Evolutionary conservation across 768 basidiomycete genomes (phyloP).

Genomic region (Lyophyllum semitale): DNA sequence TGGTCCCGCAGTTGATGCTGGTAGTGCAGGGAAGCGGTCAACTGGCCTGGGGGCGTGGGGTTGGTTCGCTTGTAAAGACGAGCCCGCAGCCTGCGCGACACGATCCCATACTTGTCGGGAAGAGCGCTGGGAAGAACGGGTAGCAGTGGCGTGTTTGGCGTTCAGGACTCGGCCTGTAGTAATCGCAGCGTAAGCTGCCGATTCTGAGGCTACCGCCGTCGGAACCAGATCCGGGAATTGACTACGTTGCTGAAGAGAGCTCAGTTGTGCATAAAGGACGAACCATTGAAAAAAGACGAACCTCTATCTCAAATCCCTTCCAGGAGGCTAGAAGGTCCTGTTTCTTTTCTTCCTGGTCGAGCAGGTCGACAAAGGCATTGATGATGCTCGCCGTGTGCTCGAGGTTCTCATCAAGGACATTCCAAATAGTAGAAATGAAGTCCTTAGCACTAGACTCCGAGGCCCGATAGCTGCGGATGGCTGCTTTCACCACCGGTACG

Average conservation of each 20-base stretch:
- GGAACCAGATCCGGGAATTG: conserved; percentile 82
- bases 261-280: background rate
- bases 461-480: conserved; percentile 74
- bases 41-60: conserved; percentile 23
- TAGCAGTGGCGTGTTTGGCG: conserved; percentile 73
- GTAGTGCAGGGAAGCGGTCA: conserved; percentile 38
- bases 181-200: conserved; percentile 72
- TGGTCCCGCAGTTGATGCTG: conserved; percentile 12
- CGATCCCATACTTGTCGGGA: conserved; percentile 82
- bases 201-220: conserved; percentile 43
- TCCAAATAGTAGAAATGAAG: conserved; percentile 88
- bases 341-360: conserved; percentile 84
- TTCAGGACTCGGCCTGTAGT: conserved; percentile 82
- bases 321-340: conserved; percentile 72
- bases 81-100: conserved; percentile 78
- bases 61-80: conserved; percentile 35
- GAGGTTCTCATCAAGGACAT: conserved; percentile 52
- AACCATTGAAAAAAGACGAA: conserved; percentile 28
- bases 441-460: conserved; percentile 83
- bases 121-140: conserved; percentile 54
- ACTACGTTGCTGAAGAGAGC: conserved; percentile 64
- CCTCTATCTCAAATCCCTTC: conserved; percentile 85
- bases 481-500: conserved; percentile 65
- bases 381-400: conserved; percentile 78
- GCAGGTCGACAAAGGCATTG: conserved; percentile 70